Evolutionary conservation across 768 basidiomycete genomes (phyloP).

Genomic region (Artomyces pyxidatus): DNA sequence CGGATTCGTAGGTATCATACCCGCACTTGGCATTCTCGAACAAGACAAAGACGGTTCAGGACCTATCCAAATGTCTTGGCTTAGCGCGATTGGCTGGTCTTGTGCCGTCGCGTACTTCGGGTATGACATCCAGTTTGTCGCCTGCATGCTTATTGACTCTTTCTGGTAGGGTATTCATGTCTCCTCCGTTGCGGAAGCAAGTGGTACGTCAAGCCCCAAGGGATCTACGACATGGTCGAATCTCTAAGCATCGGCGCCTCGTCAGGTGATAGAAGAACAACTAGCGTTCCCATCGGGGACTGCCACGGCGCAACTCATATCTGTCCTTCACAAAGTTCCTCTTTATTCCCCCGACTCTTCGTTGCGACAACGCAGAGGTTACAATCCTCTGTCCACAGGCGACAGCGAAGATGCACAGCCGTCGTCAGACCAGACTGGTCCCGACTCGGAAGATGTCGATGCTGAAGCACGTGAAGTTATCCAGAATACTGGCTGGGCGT

Average conservation of each 20-base stretch:
- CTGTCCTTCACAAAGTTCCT: conserved; percentile 75
- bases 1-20: conserved; percentile 87
- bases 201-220: conserved; percentile 47
- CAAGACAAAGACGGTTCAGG: conserved; percentile 66
- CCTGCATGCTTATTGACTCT: conserved; percentile 3
- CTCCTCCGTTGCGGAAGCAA: conserved; percentile 90
- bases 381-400: conserved; percentile 34
- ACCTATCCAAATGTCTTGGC: conserved; percentile 69
- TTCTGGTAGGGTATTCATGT: conserved; percentile 74
- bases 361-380: conserved; percentile 49
- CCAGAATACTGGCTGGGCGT: conserved; percentile 66
- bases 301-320: conserved; percentile 91
- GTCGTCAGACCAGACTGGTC: conserved; percentile 17
- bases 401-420: conserved; percentile 24
- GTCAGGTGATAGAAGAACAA: conserved; percentile 87
- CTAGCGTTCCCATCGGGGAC: conserved; percentile 93
- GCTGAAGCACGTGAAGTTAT: conserved; percentile 36
- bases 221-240: not conserved
- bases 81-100: conserved; percentile 76
- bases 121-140: conserved; percentile 23
- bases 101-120: conserved; percentile 92
- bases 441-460: conserved; percentile 15
- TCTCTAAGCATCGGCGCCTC: not conserved
- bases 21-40: conserved; percentile 77
- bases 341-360: conserved; percentile 49